Conservation (phyloP, 495 filamentous ascomycete species). For the Penicillium coffeae region DNA sequence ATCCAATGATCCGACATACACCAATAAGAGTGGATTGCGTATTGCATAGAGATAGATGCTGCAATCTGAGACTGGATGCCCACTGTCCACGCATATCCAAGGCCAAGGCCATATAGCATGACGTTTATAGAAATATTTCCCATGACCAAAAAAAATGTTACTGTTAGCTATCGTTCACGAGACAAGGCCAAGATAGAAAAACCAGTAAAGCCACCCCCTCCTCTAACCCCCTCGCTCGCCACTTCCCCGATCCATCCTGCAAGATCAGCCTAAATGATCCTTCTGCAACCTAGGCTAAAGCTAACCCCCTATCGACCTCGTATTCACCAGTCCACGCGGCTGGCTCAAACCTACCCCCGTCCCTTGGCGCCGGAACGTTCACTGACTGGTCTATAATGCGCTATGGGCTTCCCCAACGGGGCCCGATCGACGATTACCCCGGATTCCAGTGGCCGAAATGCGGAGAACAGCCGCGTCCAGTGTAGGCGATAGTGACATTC, state of each 20-base stretch:
- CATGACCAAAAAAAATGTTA: not conserved
- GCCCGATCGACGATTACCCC: not conserved
- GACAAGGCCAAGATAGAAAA: too few species aligned
- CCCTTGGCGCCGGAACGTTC: not conserved
- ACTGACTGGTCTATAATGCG: not conserved
- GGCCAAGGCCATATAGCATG: conserved; percentile 12
- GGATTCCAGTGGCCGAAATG: not conserved
- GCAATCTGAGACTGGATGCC: not conserved
- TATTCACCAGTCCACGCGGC: not conserved
- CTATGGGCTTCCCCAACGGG: not conserved
- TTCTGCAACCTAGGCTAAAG: too few species aligned
- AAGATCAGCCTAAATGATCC: too few species aligned
- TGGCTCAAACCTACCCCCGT: not conserved
- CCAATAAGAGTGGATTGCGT: not conserved
- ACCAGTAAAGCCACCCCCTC: too few species aligned
- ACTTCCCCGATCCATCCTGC: too few species aligned
- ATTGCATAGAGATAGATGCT: conserved; percentile 12
- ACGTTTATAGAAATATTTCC: conserved; percentile 16
- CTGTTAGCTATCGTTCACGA: too few species aligned
- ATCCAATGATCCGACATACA: conserved; percentile 11
- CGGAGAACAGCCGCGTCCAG: too few species aligned
- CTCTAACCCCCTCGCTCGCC: too few species aligned
- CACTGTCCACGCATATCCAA: not conserved
- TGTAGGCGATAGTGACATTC: conserved; percentile 1
- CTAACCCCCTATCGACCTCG: too few species aligned